Base-by-base conservation (phyloP, 352 stramenopile species). In the Globisporangium splendens region DNA sequence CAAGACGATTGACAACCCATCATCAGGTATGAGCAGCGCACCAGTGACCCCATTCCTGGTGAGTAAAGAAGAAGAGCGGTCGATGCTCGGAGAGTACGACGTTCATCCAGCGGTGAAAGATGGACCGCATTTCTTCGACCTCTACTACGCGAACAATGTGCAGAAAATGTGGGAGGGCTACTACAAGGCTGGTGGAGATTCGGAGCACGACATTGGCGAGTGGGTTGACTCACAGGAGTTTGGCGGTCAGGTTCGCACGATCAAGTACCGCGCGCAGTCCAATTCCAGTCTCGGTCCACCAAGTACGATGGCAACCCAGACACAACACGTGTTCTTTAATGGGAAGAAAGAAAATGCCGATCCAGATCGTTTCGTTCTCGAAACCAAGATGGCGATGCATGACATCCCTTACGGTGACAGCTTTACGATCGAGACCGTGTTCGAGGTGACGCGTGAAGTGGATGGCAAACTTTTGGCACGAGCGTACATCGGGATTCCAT, bases 321-420 rank as follows among this genome's bases (percentile, higher is more conserved):
- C 81, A 38, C 69, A 88, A 44, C 83, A 89, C 49, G 79, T 84
- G 4, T 56, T 59, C 1, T 73, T 88, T 56, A 68, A 61, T 33
- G 67, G 69, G 28, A 72, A 78, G 31, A 61, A 46, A 13, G 65
- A 77, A 6, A 75, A 62, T 17, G 56, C 65, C 28, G 72, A 83
- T 46, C 50, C 68, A 21, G 68, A 86, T 49, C 69, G 68, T 28
- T 58, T 91, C 2, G 62, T 86, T 28, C 61, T 91, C 7, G 74
- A 90, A 54, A 81, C 66, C 50, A 86, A 86, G 56, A 72, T 92
- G 48, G 65, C 72, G 39, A 54, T 92, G 47, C 75, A 88, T 46
- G 83, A 94, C 53, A 88, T 94, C 28, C 85, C 85, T 7, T 94
- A 89, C 56, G 83, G 81, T 2, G 85, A 94, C 51, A 88, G 76